Evolutionary conservation across 352 stramenopile genomes (phyloP), one percentile per base, ranked within the genome.

Genomic region (Phytophthora brassicae): DNA sequence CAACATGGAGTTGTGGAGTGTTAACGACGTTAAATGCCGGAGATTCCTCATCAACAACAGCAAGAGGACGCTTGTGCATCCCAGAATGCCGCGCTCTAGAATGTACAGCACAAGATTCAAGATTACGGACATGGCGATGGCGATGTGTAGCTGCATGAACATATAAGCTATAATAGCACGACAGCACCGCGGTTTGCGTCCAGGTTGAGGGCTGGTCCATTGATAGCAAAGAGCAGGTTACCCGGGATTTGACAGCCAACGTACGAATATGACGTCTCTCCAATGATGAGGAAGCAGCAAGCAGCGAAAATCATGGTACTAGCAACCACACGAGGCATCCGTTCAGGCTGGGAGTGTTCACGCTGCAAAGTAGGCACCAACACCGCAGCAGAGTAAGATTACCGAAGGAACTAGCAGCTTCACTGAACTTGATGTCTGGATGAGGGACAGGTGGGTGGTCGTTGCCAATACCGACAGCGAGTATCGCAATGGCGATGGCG

Each of bases 121-220:
- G 59, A 81, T 79, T 26, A 81, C 70, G 6, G 70, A 70, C 51
- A 79, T 73, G 19, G 70, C 73, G 60, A 81, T 81, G 41, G 70
- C 74, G 57, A 81, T 75, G 47, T 81, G 73, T 20, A 81, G 49
- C 64, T 81, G 73, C 73, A 81, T 81, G 67, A 76, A 79, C 49
- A 72, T 55, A 42, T 74, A 83, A 24, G 64, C 74, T 20, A n/a
- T n/a, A n/a, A n/a, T n/a, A 78, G 49, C 43, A 77, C 70, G 35
- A 79, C 67, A 24, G 61, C 60, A 43, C 71, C 74, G 20, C 74
- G 59, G 58, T 61, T 75, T 16, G 74, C 58, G 29, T 63, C 31
- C 55, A 83, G 67, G 60, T 76, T 64, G 28, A 83, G 60, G 3
- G 63, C 61, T 3, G 65, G 70, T 17, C 63, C 64, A 16, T 61